Conservation (phyloP, 441 rosid species). For the Brassica hybrid region DNA sequence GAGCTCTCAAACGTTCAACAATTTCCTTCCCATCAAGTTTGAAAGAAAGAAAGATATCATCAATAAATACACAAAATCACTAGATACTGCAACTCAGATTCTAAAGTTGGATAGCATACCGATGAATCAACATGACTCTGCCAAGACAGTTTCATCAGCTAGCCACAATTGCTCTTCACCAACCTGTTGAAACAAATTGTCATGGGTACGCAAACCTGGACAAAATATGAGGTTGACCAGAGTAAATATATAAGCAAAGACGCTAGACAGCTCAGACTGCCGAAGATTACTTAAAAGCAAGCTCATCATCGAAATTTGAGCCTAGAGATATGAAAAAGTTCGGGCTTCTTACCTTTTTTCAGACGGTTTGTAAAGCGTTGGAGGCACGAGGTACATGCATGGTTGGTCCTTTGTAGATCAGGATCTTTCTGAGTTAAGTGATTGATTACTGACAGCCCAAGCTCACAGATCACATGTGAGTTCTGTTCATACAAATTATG, state of each 20-base stretch:
- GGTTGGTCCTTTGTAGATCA: constrained; percentile 48
- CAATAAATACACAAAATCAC: constrained; percentile 23
- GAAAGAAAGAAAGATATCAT: constrained; percentile 42
- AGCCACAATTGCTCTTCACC: constrained; percentile 77
- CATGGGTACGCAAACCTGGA: constrained; percentile 20
- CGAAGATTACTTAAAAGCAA: constrained; percentile 3
- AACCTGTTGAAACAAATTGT: constrained; percentile 52
- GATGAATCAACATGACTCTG: constrained; percentile 55
- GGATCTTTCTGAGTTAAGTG: constrained; percentile 61
- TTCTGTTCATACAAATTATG: constrained; percentile 60
- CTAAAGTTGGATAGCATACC: constrained; percentile 51
- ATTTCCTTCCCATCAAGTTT: constrained; percentile 79
- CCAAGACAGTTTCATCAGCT: constrained; percentile 77
- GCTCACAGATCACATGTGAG: constrained; percentile 89
- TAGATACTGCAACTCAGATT: constrained; percentile 30
- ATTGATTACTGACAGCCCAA: constrained; percentile 79
- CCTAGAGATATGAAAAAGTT: constrained; percentile 17
- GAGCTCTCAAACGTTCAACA: constrained; percentile 72
- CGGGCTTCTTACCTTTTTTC: constrained; percentile 61
- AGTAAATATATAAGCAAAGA: constrained; percentile 8
- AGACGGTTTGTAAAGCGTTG: constrained; percentile 62
- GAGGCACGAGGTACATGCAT: constrained; percentile 65
- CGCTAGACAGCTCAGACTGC: constrained; percentile 14
- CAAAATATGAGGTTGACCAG: constrained; percentile 20
- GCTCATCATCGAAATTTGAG: constrained; percentile 16